phyloP scores from a whole-genome alignment of 441 rosid genomes.

The Pelargonium myrrhifolium region DNA sequence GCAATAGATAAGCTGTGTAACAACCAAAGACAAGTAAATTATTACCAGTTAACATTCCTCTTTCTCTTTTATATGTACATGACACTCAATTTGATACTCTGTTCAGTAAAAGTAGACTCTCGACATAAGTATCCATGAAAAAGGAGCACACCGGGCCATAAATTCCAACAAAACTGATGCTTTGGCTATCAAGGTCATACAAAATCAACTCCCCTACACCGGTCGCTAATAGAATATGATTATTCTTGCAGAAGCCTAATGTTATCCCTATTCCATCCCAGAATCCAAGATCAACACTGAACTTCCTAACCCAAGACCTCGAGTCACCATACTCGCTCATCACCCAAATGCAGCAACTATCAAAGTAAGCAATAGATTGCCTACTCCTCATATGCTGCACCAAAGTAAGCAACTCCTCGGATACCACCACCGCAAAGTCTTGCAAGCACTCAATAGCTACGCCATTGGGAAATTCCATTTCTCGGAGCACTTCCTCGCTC shows the following conservation, averaged over 20 bases:
- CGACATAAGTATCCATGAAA: background rate
- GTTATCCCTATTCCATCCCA: background rate
- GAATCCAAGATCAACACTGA: background rate
- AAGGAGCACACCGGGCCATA: background rate
- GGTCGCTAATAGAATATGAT: background rate
- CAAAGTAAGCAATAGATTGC: background rate
- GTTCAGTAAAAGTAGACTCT: background rate
- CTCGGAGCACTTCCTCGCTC: background rate
- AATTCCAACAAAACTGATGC: background rate
- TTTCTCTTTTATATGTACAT: background rate
- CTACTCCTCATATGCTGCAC: constrained; percentile 1
- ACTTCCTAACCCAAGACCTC: constrained; percentile 1
- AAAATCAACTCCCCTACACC: background rate
- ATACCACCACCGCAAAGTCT: background rate
- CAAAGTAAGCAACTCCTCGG: background rate
- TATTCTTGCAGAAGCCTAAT: background rate
- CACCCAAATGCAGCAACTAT: constrained; percentile 1
- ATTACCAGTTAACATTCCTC: background rate
- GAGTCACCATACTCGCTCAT: background rate
- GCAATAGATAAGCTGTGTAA: no score
- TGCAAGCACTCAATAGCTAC: background rate
- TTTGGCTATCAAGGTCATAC: background rate
- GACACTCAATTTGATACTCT: background rate
- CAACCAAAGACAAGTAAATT: background rate
- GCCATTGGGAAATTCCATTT: background rate